A percentile compares a stretch with the other conserved stretches of the same genome.
Evolutionary conservation across 257 asterid species (phyloP).

Genomic region (Jasminum sambac): DNA sequence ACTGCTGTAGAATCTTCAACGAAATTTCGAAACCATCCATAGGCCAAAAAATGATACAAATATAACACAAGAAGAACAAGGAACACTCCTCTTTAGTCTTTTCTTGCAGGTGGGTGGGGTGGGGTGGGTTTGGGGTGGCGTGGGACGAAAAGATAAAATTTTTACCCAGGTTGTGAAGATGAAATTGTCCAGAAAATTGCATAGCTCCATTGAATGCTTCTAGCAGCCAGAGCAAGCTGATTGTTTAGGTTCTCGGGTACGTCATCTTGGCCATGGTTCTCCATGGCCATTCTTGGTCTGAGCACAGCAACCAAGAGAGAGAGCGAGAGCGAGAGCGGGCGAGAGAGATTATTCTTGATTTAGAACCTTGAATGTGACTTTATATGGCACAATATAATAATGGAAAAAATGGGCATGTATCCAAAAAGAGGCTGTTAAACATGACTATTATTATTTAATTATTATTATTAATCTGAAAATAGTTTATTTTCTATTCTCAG

Average conservation of each 20-base stretch:
- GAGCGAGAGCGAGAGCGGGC: too few species aligned
- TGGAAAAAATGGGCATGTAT: not conserved
- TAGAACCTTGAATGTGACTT: not conserved
- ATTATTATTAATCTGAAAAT: not conserved
- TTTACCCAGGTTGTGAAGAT: conserved; percentile 63
- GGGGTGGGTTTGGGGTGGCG: not conserved
- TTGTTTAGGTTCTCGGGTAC: conserved; percentile 49
- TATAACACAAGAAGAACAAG: conserved; percentile 3
- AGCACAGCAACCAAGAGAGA: not conserved
- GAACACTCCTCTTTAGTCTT: not conserved
- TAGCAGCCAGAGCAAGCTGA: conserved; percentile 73
- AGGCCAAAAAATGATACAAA: conserved; percentile 11
- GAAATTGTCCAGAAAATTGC: conserved; percentile 86
- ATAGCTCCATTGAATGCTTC: conserved; percentile 90
- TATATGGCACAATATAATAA: not conserved
- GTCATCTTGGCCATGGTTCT: conserved; percentile 35
- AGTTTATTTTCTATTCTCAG: not conserved
- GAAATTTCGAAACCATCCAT: not conserved
- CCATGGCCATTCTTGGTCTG: conserved; percentile 49
- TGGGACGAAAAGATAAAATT: conserved; percentile 17
- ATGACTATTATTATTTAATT: not conserved
- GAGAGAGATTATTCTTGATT: too few species aligned
- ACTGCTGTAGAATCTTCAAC: conserved; percentile 8
- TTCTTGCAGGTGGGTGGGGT: conserved; percentile 1
- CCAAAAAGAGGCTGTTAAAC: not conserved